A percentile compares a stretch with the other conserved stretches of the same genome.
Conservation (phyloP, 257 asterid genomes). For the Fraxinus americana region DNA sequence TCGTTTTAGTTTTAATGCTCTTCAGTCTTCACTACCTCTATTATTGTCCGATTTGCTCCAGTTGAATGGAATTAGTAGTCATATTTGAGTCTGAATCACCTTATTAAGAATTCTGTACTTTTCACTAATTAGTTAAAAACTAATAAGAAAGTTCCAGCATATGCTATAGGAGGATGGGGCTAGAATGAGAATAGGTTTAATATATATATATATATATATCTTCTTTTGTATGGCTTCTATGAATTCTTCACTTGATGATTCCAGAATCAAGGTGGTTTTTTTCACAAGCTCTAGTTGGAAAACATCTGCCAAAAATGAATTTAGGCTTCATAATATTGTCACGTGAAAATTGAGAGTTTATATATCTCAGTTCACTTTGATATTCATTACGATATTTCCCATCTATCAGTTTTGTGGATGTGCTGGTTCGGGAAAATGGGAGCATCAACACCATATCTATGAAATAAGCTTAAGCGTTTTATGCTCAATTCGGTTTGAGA, state of each 20-base stretch:
- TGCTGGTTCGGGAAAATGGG: not conserved
- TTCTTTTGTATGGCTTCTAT: not conserved
- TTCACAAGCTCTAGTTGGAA: not conserved
- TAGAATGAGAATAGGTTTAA: slow-evolving; percentile 18
- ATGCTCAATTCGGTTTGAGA: not conserved
- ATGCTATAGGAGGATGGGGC: slow-evolving; percentile 9
- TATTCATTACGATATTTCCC: not conserved
- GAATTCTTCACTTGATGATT: not conserved
- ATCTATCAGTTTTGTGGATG: not conserved
- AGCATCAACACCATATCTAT: not conserved
- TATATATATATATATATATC: slow-evolving; percentile 16
- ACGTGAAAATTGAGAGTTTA: not conserved
- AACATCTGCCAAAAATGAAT: not conserved
- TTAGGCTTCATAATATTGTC: not conserved
- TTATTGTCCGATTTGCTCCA: not conserved
- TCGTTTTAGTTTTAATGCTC: not conserved
- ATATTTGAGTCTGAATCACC: not conserved
- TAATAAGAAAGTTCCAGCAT: not conserved
- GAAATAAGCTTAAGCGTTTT: not conserved
- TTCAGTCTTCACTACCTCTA: not conserved
- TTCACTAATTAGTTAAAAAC: not conserved
- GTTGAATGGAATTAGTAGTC: slow-evolving; percentile 7
- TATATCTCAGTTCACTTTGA: not conserved
- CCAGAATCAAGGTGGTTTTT: not conserved
- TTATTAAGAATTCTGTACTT: not conserved